Conservation (phyloP, 345 rosid species). For the Salix purpurea region DNA sequence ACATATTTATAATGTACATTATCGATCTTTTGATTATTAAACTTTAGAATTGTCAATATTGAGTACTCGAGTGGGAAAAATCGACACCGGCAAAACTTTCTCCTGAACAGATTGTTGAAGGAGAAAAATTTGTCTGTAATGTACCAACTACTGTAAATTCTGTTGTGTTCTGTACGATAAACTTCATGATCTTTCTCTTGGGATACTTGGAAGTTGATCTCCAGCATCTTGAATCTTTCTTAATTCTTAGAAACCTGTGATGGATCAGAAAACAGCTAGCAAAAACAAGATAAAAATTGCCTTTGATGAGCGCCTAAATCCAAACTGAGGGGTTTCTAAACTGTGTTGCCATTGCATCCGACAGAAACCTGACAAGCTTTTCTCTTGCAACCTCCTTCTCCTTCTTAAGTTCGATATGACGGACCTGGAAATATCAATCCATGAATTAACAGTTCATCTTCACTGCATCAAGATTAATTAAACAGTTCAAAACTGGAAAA, state of each 20-base stretch:
- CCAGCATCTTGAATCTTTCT: not conserved
- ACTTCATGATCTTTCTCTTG: not conserved
- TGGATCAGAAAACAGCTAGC: not conserved
- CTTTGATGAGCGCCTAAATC: conserved; percentile 34
- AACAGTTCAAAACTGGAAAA: not conserved
- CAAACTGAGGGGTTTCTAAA: conserved; percentile 72
- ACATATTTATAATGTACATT: conserved; percentile 1
- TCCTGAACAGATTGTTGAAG: not conserved
- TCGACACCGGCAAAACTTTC: not conserved
- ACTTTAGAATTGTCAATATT: too few species aligned
- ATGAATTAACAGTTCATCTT: not conserved
- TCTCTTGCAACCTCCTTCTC: conserved; percentile 74
- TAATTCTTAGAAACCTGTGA: not conserved
- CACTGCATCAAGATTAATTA: not conserved
- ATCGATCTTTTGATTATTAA: not conserved
- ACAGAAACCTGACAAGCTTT: conserved; percentile 58
- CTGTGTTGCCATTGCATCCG: conserved; percentile 63
- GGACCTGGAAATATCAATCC: conserved; percentile 44
- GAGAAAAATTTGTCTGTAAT: not conserved
- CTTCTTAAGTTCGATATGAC: conserved; percentile 75
- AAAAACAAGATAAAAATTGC: not conserved
- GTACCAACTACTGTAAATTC: not conserved
- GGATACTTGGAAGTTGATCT: not conserved
- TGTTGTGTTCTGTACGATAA: not conserved
- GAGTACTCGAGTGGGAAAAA: not conserved